A percentile compares a stretch with the other conserved stretches of the same genome.
Evolutionary conservation across 1,139 yeast species (phyloP).

Genomic region (Debaryomyces robertsiae): DNA sequence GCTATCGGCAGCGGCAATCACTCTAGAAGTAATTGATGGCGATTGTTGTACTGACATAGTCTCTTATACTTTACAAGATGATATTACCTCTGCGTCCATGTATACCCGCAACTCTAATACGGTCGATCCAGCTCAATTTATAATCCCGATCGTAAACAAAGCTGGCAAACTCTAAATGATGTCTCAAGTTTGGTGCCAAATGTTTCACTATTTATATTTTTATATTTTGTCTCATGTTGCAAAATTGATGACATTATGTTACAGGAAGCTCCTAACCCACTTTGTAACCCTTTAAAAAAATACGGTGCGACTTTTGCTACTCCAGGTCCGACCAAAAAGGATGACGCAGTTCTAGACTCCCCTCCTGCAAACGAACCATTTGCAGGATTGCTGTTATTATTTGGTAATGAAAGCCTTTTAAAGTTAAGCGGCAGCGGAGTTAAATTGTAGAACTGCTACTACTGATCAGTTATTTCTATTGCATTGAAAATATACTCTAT

Average conservation of each 20-base stretch:
- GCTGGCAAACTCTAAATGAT: neutral
- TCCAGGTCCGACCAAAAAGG: neutral
- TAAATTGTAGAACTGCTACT: neutral
- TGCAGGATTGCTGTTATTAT: neutral
- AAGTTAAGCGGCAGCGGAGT: neutral
- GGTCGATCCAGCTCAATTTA: neutral
- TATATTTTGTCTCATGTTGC: slow-evolving; percentile 2
- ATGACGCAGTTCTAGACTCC: slow-evolving; percentile 9
- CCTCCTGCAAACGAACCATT: neutral
- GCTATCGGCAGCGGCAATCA: neutral
- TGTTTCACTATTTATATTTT: neutral
- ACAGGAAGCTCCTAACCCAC: slow-evolving; percentile 1
- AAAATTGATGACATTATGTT: slow-evolving; percentile 5
- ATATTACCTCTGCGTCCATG: neutral
- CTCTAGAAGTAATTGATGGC: slow-evolving; percentile 1
- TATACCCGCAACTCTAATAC: neutral
- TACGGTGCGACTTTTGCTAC: neutral
- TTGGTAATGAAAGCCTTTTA: neutral
- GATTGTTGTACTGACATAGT: neutral
- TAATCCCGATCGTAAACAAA: neutral
- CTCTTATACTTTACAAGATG: no score
- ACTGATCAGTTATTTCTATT: slow-evolving; percentile 6
- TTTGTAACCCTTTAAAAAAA: slow-evolving; percentile 2
- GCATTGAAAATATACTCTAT: slow-evolving; percentile 8
- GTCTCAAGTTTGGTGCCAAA: neutral